These are phyloP conservation scores for Auricularia sp. DNA, from an alignment of 768 basidiomycete genomes.

Conservation along the genomic window DNA sequence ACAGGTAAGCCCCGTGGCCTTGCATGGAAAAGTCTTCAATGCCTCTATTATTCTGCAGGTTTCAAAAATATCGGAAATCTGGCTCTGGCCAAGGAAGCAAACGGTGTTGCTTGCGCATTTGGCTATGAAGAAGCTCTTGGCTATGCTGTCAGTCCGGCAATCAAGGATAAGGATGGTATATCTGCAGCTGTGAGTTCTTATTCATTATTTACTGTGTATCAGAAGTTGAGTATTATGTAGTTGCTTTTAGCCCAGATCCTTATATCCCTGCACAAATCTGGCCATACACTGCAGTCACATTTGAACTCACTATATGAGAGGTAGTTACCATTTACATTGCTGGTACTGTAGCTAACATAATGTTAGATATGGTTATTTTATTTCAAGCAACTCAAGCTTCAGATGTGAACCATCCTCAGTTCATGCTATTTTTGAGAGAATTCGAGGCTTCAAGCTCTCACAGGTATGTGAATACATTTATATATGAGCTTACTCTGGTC, in stretches of 20 bases:
- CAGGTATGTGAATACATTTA: slow-evolving; percentile 14
- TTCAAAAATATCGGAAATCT: slow-evolving; percentile 90
- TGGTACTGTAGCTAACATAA: slow-evolving; percentile 44
- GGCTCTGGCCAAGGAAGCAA: slow-evolving; percentile 48
- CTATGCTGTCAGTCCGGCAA: slow-evolving; percentile 71
- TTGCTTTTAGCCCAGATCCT: slow-evolving; percentile 56
- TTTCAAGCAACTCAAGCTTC: slow-evolving; percentile 24
- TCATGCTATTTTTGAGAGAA: slow-evolving; percentile 53
- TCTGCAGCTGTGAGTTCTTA: slow-evolving; percentile 51
- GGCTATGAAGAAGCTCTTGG: slow-evolving; percentile 92
- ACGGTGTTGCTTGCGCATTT: slow-evolving; percentile 67
- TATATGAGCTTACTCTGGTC: slow-evolving; percentile 1
- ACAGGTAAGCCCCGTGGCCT: slow-evolving; percentile 42
- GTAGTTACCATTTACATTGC: slow-evolving; percentile 10
- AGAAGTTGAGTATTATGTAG: slow-evolving; percentile 24
- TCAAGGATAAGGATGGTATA: slow-evolving; percentile 84
- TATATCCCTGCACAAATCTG: slow-evolving; percentile 35
- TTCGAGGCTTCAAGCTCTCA: slow-evolving; percentile 46
- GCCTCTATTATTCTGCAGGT: slow-evolving; percentile 31
- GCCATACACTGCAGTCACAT: slow-evolving; percentile 43
- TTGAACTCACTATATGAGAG: slow-evolving; percentile 32
- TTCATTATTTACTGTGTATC: neutral
- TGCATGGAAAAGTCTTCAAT: slow-evolving; percentile 9
- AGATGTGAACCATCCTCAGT: slow-evolving; percentile 53
- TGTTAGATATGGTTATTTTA: slow-evolving; percentile 44